Evolutionary conservation across 2,329 filamentous ascomycete genomes (phyloP).

Genomic region (Lasiodiplodia gonubiensis): DNA sequence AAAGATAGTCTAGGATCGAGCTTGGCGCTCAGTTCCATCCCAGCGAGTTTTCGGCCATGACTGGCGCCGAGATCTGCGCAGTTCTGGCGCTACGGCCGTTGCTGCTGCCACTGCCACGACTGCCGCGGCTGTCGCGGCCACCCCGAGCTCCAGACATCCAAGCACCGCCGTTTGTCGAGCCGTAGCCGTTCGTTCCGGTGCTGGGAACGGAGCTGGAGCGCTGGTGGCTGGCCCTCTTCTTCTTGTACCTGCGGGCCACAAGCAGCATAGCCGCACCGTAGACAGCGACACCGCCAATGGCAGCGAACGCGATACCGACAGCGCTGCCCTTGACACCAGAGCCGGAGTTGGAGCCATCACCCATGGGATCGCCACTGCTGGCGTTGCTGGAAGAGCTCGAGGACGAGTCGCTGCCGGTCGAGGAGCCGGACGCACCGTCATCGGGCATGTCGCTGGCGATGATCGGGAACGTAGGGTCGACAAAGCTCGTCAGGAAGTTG

Average conservation of each 20-base stretch:
- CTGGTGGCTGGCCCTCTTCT: constrained; percentile 77
- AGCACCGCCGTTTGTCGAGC: constrained; percentile 51
- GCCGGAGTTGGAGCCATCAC: constrained; percentile 49
- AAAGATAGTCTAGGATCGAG: constrained; percentile 1
- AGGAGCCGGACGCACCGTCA: constrained; percentile 46
- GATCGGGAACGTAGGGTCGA: constrained; percentile 83
- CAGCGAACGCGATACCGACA: constrained; percentile 74
- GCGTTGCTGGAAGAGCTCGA: constrained; percentile 38
- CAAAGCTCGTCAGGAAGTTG: constrained; percentile 74
- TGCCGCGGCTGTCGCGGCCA: constrained; percentile 42
- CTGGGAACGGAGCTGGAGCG: constrained; percentile 78
- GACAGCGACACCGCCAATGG: constrained; percentile 78
- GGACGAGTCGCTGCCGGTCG: constrained; percentile 47
- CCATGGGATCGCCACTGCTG: constrained; percentile 54
- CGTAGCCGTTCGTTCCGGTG: constrained; percentile 61
- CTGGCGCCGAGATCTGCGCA: constrained; percentile 82
- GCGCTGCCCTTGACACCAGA: constrained; percentile 68
- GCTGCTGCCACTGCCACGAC: constrained; percentile 65
- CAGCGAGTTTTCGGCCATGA: constrained; percentile 92
- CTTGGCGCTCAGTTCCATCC: constrained; percentile 78
- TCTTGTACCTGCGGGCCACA: constrained; percentile 87
- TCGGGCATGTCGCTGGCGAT: constrained; percentile 55
- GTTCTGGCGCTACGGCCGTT: constrained; percentile 68
- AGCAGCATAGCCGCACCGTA: constrained; percentile 96
- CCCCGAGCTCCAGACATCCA: constrained; percentile 54